Evolutionary conservation across 495 filamentous ascomycete species (phyloP), one percentile per base, ranked within the genome.

Genomic region (Trichocladium uniseriatum): DNA sequence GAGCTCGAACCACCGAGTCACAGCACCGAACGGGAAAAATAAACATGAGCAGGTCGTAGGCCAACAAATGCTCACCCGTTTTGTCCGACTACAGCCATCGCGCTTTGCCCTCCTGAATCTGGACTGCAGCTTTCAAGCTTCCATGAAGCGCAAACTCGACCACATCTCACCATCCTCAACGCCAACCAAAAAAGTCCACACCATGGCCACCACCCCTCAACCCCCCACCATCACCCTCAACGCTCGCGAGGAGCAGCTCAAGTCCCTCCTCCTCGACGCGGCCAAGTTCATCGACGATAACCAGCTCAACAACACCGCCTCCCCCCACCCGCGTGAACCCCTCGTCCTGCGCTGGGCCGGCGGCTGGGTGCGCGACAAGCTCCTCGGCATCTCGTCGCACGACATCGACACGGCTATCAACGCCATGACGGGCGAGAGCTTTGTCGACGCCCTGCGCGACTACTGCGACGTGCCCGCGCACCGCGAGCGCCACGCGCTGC

Each of bases 351-450:
- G 92, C 11, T 96, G 91, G 68, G 90, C 94, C 11, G 92, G 92
- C 35, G 92, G 92, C n/a, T 99, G 92, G 92, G 94, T 99, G 22
- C 82, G 92, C 34, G 92, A 99, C 73, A 97, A 95, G 73, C 76
- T 99, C 8, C 75, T 99, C 1, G 86, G 83, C 8, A 69, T 82
- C 21, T 71, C 68, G 27, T 92, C 87, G 61, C 78, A 94, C 62
- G 92, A 99, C 56, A 95, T 99, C 53, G 92, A 99, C 61, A 85
- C 91, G 32, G 88, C 85, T 22, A 94, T 99, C 69, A 92, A 91
- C 70, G 83, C 76, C 43, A 92, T 96, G 89, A 97, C 90, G 0
- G 92, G 92, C 37, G 83, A 83, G 57, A 74, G 83, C 21, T 97
- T 96, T 61, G 74, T 78, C n/a, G 65, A 84, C 45, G 79, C 84